Conservation (phyloP, 768 basidiomycete species). For the Calvatia gigantea region DNA sequence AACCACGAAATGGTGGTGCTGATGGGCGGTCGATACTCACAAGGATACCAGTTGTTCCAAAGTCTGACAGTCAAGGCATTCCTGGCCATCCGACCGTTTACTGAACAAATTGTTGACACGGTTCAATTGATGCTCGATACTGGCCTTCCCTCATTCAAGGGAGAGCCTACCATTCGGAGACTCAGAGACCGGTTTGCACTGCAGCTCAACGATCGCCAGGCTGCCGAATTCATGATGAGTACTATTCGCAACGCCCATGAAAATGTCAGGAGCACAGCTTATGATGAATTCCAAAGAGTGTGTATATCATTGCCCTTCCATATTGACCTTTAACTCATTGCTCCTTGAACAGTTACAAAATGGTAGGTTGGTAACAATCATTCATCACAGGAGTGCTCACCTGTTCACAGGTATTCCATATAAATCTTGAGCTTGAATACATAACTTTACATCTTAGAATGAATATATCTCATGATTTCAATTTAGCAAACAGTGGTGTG, state of each 20-base stretch:
- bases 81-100: constrained; percentile 92
- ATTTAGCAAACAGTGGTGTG: too few relatives aligned
- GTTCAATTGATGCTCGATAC: constrained; percentile 94
- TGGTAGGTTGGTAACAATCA: constrained; percentile 4
- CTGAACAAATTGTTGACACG: constrained; percentile 85
- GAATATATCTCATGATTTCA: not conserved
- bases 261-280: constrained; percentile 88
- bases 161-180: constrained; percentile 86
- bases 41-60: constrained; percentile 93
- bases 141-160: constrained; percentile 94
- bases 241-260: constrained; percentile 91
- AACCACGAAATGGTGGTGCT: constrained; percentile 98
- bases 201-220: constrained; percentile 80
- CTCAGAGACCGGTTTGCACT: constrained; percentile 85
- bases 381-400: not conserved
- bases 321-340: constrained; percentile 35
- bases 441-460: too few relatives aligned
- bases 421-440: constrained; percentile 26
- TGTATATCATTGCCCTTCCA: not conserved
- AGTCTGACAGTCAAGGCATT: constrained; percentile 95
- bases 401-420: constrained; percentile 38
- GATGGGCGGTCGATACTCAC: constrained; percentile 94
- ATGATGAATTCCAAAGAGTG: constrained; percentile 94
- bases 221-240: constrained; percentile 91
- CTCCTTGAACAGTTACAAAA: constrained; percentile 22